phyloP scores from a whole-genome alignment of 169 alveolate genomes.

The Plasmodium knowlesi region DNA sequence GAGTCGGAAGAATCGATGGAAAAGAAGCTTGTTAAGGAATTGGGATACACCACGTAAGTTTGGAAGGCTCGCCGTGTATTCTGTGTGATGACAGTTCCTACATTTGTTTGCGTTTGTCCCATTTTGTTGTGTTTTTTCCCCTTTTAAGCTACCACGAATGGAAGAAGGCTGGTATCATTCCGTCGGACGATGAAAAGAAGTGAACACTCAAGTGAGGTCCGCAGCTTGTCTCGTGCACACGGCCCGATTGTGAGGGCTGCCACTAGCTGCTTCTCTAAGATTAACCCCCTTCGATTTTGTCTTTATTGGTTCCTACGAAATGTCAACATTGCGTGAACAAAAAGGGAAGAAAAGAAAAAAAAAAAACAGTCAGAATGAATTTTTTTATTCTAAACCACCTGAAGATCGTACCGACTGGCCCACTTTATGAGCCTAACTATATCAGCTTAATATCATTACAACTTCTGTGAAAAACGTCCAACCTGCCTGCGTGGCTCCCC shows the following conservation, averaged over 20 bases:
- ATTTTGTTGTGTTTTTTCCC: not conserved
- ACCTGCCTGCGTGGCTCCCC: not conserved
- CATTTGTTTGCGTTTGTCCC: not conserved
- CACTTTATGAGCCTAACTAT: not conserved
- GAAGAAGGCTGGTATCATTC: constrained; percentile 68
- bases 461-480: not conserved
- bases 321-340: not conserved
- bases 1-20: constrained; percentile 23
- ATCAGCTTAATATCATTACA: not conserved
- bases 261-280: not conserved
- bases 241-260: not conserved
- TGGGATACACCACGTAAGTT: constrained; percentile 62
- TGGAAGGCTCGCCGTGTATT: not conserved
- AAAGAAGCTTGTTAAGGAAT: constrained; percentile 29
- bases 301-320: not conserved
- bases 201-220: not conserved
- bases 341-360: not conserved
- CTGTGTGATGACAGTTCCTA: not conserved
- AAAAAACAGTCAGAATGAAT: not conserved
- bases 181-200: constrained; percentile 42
- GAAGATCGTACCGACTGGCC: not conserved
- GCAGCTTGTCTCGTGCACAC: not conserved
- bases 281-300: not conserved
- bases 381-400: not conserved
- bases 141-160: constrained; percentile 57